Evolutionary conservation across 2,329 filamentous ascomycete genomes (phyloP).

Genomic region (Ascochyta clinopodiicola): DNA sequence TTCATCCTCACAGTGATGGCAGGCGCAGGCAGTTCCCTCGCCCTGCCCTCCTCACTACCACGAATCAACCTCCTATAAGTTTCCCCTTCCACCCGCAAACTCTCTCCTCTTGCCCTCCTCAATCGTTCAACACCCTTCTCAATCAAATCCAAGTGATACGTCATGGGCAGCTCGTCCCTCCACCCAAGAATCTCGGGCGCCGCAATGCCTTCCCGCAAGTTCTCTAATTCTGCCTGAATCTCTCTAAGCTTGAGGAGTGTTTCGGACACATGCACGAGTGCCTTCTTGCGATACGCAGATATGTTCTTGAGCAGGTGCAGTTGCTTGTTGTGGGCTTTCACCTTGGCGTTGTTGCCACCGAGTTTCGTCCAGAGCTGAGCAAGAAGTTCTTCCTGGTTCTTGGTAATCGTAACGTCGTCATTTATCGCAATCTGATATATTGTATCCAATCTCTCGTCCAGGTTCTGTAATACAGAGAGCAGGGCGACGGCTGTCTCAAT

Average conservation of each 20-base stretch:
- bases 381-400: conserved; percentile 69
- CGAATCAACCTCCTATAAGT: conserved; percentile 28
- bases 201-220: conserved; percentile 73
- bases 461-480: conserved; percentile 67
- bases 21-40: conserved; percentile 24
- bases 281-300: conserved; percentile 68
- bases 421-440: conserved; percentile 74
- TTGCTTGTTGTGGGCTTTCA: conserved; percentile 68
- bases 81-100: conserved; percentile 66
- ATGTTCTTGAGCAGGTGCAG: conserved; percentile 70
- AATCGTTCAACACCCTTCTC: conserved; percentile 74
- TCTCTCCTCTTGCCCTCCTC: conserved; percentile 67
- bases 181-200: conserved; percentile 67
- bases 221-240: conserved; percentile 73
- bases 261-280: conserved; percentile 71
- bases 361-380: conserved; percentile 76
- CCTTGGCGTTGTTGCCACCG: conserved; percentile 69
- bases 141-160: conserved; percentile 78
- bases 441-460: conserved; percentile 72
- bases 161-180: conserved; percentile 65
- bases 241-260: conserved; percentile 76
- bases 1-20: conserved; percentile 23
- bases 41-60: conserved; percentile 14
- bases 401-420: conserved; percentile 65
- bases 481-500: conserved; percentile 75